Base-by-base conservation (phyloP, 768 basidiomycete species). In the Auriscalpium vulgare region DNA sequence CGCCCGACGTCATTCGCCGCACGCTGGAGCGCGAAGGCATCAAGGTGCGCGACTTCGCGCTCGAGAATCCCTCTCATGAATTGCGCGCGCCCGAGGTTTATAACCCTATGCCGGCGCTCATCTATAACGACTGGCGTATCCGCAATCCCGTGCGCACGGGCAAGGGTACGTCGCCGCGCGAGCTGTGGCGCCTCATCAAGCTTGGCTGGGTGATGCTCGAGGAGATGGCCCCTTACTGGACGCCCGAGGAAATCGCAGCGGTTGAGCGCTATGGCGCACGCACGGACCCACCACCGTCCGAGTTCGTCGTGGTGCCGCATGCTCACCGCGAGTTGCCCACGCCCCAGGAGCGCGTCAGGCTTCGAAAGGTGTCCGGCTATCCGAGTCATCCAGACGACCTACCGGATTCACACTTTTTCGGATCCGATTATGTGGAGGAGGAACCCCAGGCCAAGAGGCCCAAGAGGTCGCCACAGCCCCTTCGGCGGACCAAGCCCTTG, bases 11-110 rank as follows among this genome's bases (percentile, higher is more conserved):
- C 10, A 52, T 16, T 51, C 35, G 46, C 4, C 35, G 17, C 8
- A 49, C 45, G 3, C 61, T 66, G 13, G 55, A 56, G 19, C 57
- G 54, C 0, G 55, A 56, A n/a, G 69, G 69, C 13, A 65, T 70
- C 38, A 70, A 70, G 55, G 69, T 70, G 34, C 68, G 69, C 47
- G 70, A 71, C 59, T 71, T 61, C 53, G 66, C 64, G 4, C 46
- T 64, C 58, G 68, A 66, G 54, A 55, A 49, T 4, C 51, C 52
- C 19, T 34, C 47, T 1, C 44, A 36, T 17, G 50, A 56, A 38
- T 43, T 46, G 19, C 60, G 58, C 11, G 61, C 56, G 1, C 67
- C 65, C 13, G 69, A 67, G 50, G 10, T 65, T 1, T 70, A 65
- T 19, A 57, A 61, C 44, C 65, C 68, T 1, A 21, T 62, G 10